Percentiles rank a stretch among this genome's conserved stretches.
These are phyloP conservation scores for Malassezia slooffiae DNA, from an alignment of 1,284 basidiomycete genomes.

Conservation along the genomic window DNA sequence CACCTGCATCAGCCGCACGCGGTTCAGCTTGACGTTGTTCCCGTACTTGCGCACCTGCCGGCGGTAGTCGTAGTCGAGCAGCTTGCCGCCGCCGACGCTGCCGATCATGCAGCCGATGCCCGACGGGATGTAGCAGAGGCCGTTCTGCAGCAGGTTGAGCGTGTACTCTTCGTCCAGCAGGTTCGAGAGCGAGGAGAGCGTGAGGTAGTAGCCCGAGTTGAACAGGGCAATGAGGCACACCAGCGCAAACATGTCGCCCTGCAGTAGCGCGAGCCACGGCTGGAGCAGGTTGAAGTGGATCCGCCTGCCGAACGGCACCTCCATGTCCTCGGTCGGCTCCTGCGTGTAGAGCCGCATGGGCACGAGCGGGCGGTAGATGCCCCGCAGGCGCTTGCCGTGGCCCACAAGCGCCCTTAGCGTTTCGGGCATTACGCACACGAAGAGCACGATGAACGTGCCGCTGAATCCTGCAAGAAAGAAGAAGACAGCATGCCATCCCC, in stretches of 20 bases:
- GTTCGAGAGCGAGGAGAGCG: too few relatives aligned
- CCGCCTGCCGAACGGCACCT: too few relatives aligned
- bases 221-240: too few relatives aligned
- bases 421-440: conserved; percentile 56
- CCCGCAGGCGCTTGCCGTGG: conserved; percentile 30
- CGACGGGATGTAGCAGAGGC: conserved; percentile 60
- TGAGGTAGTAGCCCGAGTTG: too few relatives aligned
- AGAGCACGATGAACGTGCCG: conserved; percentile 52
- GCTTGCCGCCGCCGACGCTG: conserved; percentile 9
- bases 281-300: too few relatives aligned
- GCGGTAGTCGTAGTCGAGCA: conserved; percentile 15
- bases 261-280: too few relatives aligned
- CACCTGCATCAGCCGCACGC: conserved; percentile 3
- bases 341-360: background rate
- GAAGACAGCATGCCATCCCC: conserved; percentile 53
- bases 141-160: conserved; percentile 57
- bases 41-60: conserved; percentile 1
- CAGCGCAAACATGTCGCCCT: too few relatives aligned
- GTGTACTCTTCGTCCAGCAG: too few relatives aligned
- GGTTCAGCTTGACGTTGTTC: conserved; percentile 2
- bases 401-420: conserved; percentile 52
- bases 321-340: too few relatives aligned
- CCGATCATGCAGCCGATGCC: conserved; percentile 48
- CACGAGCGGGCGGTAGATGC: conserved; percentile 14
- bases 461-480: conserved; percentile 64